These are phyloP conservation scores for Aspergillus sp. DNA, from an alignment of 2,329 filamentous ascomycete species.

Conservation along the genomic window DNA sequence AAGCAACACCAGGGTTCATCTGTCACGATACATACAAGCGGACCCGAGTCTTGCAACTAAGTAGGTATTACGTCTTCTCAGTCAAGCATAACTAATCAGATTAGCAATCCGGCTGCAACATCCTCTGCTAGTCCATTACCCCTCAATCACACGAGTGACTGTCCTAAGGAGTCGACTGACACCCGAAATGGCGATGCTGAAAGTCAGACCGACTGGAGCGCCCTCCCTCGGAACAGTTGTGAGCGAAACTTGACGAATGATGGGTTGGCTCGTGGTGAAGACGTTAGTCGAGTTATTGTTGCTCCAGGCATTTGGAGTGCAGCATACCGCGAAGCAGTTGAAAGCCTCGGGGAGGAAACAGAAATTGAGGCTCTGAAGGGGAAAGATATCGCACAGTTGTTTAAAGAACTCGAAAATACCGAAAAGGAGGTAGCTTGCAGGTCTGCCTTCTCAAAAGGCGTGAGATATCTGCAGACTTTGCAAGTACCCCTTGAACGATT, in stretches of 20 bases:
- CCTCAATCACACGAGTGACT: slow-evolving; percentile 1
- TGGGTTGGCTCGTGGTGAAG: background rate
- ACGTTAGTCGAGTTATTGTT: slow-evolving; percentile 3
- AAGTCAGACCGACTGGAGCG: background rate
- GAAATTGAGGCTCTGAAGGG: slow-evolving; percentile 16
- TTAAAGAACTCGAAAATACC: slow-evolving; percentile 16
- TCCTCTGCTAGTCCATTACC: slow-evolving; percentile 2
- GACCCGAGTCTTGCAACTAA: slow-evolving; percentile 1
- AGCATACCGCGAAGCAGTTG: slow-evolving; percentile 19
- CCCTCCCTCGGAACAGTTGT: background rate
- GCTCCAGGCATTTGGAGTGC: slow-evolving; percentile 18
- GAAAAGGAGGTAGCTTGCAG: slow-evolving; percentile 12
- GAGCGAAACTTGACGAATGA: slow-evolving; percentile 1
- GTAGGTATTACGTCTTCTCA: slow-evolving; percentile 3
- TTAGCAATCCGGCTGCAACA: slow-evolving; percentile 1
- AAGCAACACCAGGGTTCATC: slow-evolving; percentile 1
- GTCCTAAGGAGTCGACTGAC: slow-evolving; percentile 1
- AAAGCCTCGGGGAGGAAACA: slow-evolving; percentile 15
- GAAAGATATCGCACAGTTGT: slow-evolving; percentile 15
- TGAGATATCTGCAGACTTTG: slow-evolving; percentile 8
- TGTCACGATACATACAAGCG: background rate
- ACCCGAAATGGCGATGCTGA: slow-evolving; percentile 1
- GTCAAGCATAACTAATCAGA: slow-evolving; percentile 1
- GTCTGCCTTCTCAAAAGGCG: slow-evolving; percentile 12
- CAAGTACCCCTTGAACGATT: slow-evolving; percentile 10